phyloP scores from a whole-genome alignment of 1,284 basidiomycete genomes.

The Moesziomyces sp. region DNA sequence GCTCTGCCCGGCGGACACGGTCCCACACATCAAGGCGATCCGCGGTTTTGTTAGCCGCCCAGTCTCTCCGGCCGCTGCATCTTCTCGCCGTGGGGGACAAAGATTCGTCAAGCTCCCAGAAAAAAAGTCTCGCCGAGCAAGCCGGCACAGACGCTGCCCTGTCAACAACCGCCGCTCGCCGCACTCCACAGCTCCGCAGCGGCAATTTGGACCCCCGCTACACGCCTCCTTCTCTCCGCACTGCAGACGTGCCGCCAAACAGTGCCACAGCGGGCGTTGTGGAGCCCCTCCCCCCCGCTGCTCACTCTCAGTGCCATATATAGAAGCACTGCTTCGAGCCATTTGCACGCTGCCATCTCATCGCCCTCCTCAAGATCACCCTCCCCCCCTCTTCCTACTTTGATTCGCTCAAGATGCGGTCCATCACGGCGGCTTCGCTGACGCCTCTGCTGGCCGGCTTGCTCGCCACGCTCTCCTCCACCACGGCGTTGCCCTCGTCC shows the following conservation, averaged over 20 bases:
- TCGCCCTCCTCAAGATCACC: conserved; percentile 2
- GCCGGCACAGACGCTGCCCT: background rate
- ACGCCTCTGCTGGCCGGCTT: conserved; percentile 32
- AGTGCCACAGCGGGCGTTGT: background rate
- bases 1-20: background rate
- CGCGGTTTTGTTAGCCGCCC: background rate
- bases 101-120: background rate
- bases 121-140: background rate
- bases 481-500: conserved; percentile 25
- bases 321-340: background rate
- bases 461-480: conserved; percentile 16
- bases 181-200: background rate
- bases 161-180: background rate
- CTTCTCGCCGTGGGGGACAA: background rate
- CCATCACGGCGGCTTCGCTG: conserved; percentile 29
- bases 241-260: background rate
- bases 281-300: background rate
- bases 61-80: no score
- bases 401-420: conserved; percentile 21
- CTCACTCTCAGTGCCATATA: background rate
- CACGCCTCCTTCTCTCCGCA: background rate
- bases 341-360: background rate
- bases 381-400: background rate
- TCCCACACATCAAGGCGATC: no score
- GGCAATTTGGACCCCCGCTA: background rate